Conservation (phyloP, 2,329 filamentous ascomycete genomes). For the Diaporthe velutina region DNA sequence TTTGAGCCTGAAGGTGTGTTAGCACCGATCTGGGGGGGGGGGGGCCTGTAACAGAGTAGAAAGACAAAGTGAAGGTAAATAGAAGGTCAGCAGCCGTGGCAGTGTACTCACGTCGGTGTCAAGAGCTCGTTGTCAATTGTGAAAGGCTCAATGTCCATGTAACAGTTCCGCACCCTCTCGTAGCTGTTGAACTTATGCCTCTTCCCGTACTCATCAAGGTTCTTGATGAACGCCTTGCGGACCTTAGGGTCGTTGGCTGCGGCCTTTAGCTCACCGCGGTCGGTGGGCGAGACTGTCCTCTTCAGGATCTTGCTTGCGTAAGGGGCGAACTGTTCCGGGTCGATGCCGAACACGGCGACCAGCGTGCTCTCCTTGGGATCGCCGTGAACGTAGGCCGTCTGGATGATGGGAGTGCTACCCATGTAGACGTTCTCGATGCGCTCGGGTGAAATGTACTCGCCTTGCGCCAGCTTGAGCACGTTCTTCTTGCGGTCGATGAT, state of each 20-base stretch:
- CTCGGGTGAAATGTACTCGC: constrained; percentile 98
- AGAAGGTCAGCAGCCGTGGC: neutral
- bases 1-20: constrained; percentile 61
- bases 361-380: constrained; percentile 85
- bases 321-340: constrained; percentile 84
- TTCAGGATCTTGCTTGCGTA: constrained; percentile 85
- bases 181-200: constrained; percentile 93
- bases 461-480: constrained; percentile 97
- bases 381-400: constrained; percentile 90
- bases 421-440: constrained; percentile 96
- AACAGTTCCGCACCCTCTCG: constrained; percentile 82
- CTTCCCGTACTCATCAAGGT: constrained; percentile 83
- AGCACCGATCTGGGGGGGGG: constrained; percentile 24
- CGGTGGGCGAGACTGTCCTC: constrained; percentile 71
- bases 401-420: constrained; percentile 82
- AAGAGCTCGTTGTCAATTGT: constrained; percentile 91
- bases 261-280: constrained; percentile 75
- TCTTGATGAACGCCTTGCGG: constrained; percentile 79
- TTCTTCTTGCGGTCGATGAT: constrained; percentile 99
- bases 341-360: constrained; percentile 89
- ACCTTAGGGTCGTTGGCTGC: constrained; percentile 79
- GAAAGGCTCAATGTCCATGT: constrained; percentile 89
- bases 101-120: constrained; percentile 83
- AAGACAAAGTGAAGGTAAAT: too few relatives aligned
- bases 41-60: neutral